Base-by-base conservation (phyloP, 2,329 filamentous ascomycete genomes). In the Arachnomyces sp. region DNA sequence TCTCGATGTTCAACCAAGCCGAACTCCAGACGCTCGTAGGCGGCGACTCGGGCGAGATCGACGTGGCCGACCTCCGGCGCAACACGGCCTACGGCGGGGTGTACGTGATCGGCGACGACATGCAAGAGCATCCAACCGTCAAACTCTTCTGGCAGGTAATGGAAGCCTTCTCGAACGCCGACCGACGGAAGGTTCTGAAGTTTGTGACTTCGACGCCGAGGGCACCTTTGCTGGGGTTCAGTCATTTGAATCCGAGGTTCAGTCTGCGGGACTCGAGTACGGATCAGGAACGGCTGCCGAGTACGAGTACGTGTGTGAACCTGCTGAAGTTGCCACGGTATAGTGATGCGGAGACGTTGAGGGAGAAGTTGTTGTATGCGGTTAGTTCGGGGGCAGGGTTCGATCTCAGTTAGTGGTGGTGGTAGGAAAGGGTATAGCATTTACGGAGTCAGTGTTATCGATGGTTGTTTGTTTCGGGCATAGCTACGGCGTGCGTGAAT, bases 1-100 rank as follows among this genome's bases (percentile, higher is more conserved):
- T 98, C 3, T 88, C 83, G 53, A 96, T 98, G 92, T 98, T 98
- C 71, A 98, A 98, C 61, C 90, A 95, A 60, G 79, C 79, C 2
- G 92, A 98, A 60, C 74, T 98, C 3, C 92, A 96, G 64, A 92
- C 86, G 1, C 79, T 98, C 4, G 84, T 98, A 12, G 86, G 88
- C 39, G 92, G 92, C 32, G 88, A 94, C 52, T 82, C 80, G 18
- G 81, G 81, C 7, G 81, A 85, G 46, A 93, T 98, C 43, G 83
- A 95, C 54, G 74, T 98, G 28, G 78, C 83, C 18, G 92, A 98
- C 59, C 72, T 96, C 31, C 79, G 89, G 16, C 72, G 71, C 39
- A 84, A 96, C 63, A 96, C 92, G 0, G 64, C 77, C 2, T 98
- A 96, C 60, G 84, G 85, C 38, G 92, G 92, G 1, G 72, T 93